Conservation (phyloP, 2,329 filamentous ascomycete species). For the Grosmannia clavigera region DNA sequence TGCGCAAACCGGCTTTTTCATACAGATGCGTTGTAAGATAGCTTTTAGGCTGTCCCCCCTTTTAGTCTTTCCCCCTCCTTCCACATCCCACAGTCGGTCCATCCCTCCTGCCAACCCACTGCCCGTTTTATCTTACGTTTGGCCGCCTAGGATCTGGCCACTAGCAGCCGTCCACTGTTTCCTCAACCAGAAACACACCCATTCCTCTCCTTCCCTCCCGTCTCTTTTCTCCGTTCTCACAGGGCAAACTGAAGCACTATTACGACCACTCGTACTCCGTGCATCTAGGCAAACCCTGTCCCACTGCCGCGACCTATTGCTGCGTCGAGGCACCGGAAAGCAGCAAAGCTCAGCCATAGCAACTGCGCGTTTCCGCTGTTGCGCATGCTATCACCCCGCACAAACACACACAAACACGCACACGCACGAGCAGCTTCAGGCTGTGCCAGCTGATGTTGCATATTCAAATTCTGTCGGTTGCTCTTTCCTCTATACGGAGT, state of each 20-base stretch:
- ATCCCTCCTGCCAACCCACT: neutral
- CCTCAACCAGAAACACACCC: conserved; percentile 2
- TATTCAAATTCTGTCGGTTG: neutral
- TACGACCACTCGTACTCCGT: neutral
- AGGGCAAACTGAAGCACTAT: neutral
- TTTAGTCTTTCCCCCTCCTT: neutral
- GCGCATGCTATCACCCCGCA: neutral
- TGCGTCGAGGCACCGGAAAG: neutral
- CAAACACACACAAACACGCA: neutral
- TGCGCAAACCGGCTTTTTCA: too few relatives aligned
- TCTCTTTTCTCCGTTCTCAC: neutral
- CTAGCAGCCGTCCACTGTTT: neutral
- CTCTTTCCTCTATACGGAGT: neutral
- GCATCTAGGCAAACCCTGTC: neutral
- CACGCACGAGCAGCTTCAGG: neutral
- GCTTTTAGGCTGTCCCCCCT: neutral
- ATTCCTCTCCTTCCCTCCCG: neutral
- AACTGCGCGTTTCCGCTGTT: neutral
- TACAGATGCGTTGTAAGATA: too few relatives aligned
- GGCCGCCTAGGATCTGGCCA: neutral
- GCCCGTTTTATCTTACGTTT: neutral
- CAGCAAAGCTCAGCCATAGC: neutral
- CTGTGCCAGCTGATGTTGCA: neutral
- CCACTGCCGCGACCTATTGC: neutral
- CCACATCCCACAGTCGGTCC: neutral